These are phyloP conservation scores for Chlorella vulgaris DNA, from an alignment of 139 green algal genomes.

Conservation along the genomic window DNA sequence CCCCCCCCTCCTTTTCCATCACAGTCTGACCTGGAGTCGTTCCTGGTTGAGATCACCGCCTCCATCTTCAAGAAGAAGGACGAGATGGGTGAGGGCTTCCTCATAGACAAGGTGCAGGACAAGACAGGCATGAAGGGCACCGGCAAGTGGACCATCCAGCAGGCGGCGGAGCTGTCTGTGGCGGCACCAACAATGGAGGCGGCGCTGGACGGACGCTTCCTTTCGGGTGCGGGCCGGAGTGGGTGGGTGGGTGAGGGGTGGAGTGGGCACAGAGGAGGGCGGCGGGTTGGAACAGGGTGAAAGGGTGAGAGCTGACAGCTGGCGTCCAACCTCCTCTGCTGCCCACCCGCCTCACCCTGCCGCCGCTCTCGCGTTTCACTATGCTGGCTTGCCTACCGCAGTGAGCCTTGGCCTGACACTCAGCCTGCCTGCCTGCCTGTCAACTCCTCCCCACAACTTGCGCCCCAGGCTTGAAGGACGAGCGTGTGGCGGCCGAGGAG, in stretches of 20 bases:
- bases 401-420: neutral
- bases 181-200: slow-evolving; percentile 95
- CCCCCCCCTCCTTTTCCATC: too few relatives aligned
- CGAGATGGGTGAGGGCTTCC: slow-evolving; percentile 66
- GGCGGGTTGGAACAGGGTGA: too few relatives aligned
- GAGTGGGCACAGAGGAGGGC: neutral
- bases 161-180: slow-evolving; percentile 94
- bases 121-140: slow-evolving; percentile 96
- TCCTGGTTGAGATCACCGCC: slow-evolving; percentile 96
- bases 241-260: neutral
- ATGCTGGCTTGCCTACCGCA: neutral
- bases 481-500: slow-evolving; percentile 82
- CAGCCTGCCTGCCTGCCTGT: neutral
- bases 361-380: neutral
- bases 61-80: slow-evolving; percentile 91
- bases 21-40: slow-evolving; percentile 81
- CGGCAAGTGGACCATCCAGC: slow-evolving; percentile 99
- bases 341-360: neutral
- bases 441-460: neutral
- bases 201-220: slow-evolving; percentile 91
- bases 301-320: neutral
- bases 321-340: neutral
- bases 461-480: slow-evolving; percentile 84
- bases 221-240: slow-evolving; percentile 54
- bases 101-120: slow-evolving; percentile 98